Percentiles rank a stretch among this genome's conserved stretches.
Evolutionary conservation across 176 grass and related monocot genomes (phyloP).

Genomic region (Areca catechu): DNA sequence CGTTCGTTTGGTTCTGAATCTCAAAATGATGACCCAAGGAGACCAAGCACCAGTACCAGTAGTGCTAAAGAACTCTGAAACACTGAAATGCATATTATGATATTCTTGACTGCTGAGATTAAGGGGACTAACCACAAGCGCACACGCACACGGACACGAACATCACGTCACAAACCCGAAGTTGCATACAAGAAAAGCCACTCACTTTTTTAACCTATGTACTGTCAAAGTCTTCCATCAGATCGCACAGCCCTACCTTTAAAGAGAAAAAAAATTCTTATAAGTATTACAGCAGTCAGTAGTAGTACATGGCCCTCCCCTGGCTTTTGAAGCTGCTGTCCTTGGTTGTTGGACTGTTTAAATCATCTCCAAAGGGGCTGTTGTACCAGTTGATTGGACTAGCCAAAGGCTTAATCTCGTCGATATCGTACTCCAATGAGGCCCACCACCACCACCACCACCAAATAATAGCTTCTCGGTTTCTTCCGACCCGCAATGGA

Average conservation of each 20-base stretch:
- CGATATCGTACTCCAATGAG: background rate
- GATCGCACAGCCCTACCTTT: background rate
- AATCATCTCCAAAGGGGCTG: background rate
- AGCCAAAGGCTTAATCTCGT: background rate
- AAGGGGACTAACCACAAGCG: too few species aligned
- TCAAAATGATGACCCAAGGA: too few species aligned
- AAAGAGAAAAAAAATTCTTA: background rate
- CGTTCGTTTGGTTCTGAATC: too few species aligned
- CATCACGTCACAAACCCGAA: too few species aligned
- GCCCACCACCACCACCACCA: background rate
- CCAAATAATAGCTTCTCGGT: slow-evolving; percentile 21
- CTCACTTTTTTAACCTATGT: background rate
- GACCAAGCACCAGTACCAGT: too few species aligned
- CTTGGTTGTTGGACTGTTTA: background rate
- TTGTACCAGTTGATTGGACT: background rate
- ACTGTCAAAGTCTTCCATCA: background rate
- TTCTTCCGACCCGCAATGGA: slow-evolving; percentile 22
- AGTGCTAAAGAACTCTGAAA: too few species aligned
- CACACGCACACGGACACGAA: too few species aligned
- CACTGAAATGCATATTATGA: too few species aligned
- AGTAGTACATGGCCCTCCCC: background rate
- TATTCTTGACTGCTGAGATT: too few species aligned
- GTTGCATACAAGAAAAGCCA: too few species aligned
- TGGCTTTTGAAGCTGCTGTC: background rate
- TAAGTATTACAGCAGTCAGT: background rate